Conservation (phyloP, 108 stramenopile species). For the Pseudonitzschia pungens region DNA sequence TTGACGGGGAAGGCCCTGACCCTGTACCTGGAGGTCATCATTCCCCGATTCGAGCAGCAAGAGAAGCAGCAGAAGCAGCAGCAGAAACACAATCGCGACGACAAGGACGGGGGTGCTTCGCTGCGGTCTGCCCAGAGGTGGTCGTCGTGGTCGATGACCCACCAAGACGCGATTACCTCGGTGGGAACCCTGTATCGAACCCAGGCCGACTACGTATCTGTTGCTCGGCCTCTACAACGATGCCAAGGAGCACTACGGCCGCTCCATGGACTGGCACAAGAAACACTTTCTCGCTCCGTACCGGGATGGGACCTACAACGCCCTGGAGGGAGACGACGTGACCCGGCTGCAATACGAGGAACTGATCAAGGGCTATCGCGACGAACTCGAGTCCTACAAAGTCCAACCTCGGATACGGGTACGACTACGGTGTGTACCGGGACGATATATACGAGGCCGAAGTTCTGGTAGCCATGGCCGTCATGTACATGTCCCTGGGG, state of each 20-base stretch:
- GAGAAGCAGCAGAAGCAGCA: no score
- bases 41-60: not conserved
- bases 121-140: not conserved
- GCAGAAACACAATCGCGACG: no score
- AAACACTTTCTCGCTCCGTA: not conserved
- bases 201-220: constrained; percentile 13
- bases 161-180: not conserved
- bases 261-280: constrained; percentile 26
- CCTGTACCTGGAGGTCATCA: not conserved
- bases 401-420: not conserved
- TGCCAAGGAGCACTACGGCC: constrained; percentile 17
- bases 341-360: not conserved
- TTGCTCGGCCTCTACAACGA: constrained; percentile 21
- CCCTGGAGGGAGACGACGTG: not conserved
- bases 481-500: not conserved
- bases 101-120: not conserved
- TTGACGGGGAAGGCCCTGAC: not conserved
- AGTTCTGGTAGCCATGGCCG: not conserved
- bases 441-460: constrained; percentile 9
- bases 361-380: not conserved
- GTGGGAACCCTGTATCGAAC: constrained; percentile 10
- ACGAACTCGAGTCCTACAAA: not conserved
- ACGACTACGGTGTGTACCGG: not conserved
- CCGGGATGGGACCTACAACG: not conserved
- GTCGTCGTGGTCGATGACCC: not conserved